Conservation (phyloP, 2,329 filamentous ascomycete species). For the Teratosphaeria destructans region DNA sequence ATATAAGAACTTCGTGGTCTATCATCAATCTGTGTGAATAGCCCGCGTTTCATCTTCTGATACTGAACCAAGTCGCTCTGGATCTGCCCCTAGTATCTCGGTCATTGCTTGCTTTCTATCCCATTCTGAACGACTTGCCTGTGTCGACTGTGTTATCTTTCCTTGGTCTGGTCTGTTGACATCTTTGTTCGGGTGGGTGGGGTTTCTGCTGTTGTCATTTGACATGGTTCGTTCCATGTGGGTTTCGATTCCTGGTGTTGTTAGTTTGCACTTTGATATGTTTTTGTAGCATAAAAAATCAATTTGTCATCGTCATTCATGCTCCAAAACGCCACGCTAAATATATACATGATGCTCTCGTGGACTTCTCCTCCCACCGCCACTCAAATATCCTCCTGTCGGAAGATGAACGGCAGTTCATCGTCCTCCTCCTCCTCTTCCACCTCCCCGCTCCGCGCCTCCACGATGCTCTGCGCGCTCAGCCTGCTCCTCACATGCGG, state of each 20-base stretch:
- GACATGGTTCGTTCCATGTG: neutral
- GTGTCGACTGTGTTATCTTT: too few relatives aligned
- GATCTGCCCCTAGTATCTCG: too few relatives aligned
- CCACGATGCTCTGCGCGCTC: conserved; percentile 77
- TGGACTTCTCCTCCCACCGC: neutral
- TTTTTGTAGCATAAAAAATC: neutral
- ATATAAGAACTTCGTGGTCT: too few relatives aligned
- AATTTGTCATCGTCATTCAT: neutral
- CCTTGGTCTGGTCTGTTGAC: too few relatives aligned
- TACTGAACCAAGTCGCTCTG: too few relatives aligned
- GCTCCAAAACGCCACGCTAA: conserved; percentile 2
- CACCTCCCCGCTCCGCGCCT: conserved; percentile 26
- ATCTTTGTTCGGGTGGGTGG: too few relatives aligned
- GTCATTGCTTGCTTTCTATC: too few relatives aligned
- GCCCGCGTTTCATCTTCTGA: too few relatives aligned
- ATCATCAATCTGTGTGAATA: too few relatives aligned
- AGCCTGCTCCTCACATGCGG: conserved; percentile 89
- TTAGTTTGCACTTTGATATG: neutral
- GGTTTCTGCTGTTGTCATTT: too few relatives aligned
- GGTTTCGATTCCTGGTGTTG: neutral
- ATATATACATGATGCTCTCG: neutral
- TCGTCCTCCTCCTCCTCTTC: conserved; percentile 1
- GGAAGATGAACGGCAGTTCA: conserved; percentile 5
- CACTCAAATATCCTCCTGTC: neutral
- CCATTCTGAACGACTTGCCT: too few relatives aligned